These are phyloP conservation scores for Candida khao-thaluensis DNA, from an alignment of 805 yeast genomes.

Conservation along the genomic window DNA sequence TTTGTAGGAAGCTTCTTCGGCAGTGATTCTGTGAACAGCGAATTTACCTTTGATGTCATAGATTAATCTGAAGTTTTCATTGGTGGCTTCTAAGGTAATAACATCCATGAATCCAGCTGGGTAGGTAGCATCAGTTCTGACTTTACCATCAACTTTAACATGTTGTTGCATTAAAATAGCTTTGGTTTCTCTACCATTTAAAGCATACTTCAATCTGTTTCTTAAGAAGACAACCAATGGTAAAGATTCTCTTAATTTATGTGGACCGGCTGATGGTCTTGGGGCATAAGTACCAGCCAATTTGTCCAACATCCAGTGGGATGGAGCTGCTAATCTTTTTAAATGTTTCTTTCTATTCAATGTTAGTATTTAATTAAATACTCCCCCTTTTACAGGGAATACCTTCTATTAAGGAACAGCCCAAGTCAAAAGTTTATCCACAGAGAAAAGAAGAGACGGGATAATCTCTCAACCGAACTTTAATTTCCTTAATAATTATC, in stretches of 20 bases:
- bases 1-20: slow-evolving; percentile 98
- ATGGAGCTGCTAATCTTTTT: slow-evolving; percentile 99
- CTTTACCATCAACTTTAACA: slow-evolving; percentile 98
- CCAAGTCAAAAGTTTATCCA: not conserved
- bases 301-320: slow-evolving; percentile 99
- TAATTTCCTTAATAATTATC: slow-evolving; percentile 28
- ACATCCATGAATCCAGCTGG: slow-evolving; percentile 99
- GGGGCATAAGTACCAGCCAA: slow-evolving; percentile 99
- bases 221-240: slow-evolving; percentile 96
- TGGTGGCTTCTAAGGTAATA: slow-evolving; percentile 94
- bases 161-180: slow-evolving; percentile 98
- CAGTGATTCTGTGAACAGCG: slow-evolving; percentile 99
- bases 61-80: slow-evolving; percentile 98
- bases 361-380: too few relatives aligned
- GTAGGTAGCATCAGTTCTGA: slow-evolving; percentile 97
- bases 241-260: slow-evolving; percentile 96
- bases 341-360: slow-evolving; percentile 78
- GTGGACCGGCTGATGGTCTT: slow-evolving; percentile 99
- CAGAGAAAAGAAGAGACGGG: slow-evolving; percentile 2
- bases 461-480: slow-evolving; percentile 1
- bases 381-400: too few relatives aligned
- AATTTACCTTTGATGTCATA: slow-evolving; percentile 99
- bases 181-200: slow-evolving; percentile 98
- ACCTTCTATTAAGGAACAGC: slow-evolving; percentile 4
- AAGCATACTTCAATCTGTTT: slow-evolving; percentile 98